Percentiles rank a stretch among this genome's conserved stretches.
Conservation (phyloP, 2,329 filamentous ascomycete species). For the Penicillium sp. region DNA sequence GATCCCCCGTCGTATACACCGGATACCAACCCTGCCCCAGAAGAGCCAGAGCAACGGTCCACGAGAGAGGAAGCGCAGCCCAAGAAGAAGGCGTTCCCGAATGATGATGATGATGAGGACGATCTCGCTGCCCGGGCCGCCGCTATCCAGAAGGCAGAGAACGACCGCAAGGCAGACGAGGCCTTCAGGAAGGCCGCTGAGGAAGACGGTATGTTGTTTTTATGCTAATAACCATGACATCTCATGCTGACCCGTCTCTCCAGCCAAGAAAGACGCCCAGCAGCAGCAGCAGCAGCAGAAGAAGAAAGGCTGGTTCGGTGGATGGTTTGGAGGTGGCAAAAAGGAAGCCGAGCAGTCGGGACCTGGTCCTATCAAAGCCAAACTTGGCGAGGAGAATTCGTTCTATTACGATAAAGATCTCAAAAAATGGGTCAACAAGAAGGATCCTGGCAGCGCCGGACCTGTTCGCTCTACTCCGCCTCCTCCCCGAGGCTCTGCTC, state of each 20-base stretch:
- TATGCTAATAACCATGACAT: background rate
- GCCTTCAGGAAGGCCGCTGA: conserved; percentile 79
- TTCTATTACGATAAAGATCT: conserved; percentile 95
- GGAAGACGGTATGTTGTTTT: conserved; percentile 51
- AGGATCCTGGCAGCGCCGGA: conserved; percentile 62
- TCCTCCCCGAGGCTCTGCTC: conserved; percentile 61
- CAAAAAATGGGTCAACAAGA: conserved; percentile 98
- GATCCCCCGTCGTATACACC: conserved; percentile 39
- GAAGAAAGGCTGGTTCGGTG: conserved; percentile 67
- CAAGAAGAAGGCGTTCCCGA: conserved; percentile 75
- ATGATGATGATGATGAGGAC: conserved; percentile 66
- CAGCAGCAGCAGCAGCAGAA: conserved; percentile 17
- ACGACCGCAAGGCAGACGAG: conserved; percentile 71
- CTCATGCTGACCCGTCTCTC: conserved; percentile 45
- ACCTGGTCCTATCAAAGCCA: conserved; percentile 70
- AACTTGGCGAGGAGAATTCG: conserved; percentile 86
- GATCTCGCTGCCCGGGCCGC: conserved; percentile 56
- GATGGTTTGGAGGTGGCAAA: conserved; percentile 72
- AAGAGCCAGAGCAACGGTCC: conserved; percentile 50
- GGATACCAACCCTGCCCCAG: conserved; percentile 29
- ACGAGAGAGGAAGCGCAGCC: conserved; percentile 56
- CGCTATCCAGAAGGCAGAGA: conserved; percentile 55
- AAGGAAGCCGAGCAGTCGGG: conserved; percentile 48
- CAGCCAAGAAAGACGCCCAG: conserved; percentile 35
- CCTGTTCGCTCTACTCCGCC: conserved; percentile 66